A percentile compares a stretch with the other conserved stretches of the same genome.
phyloP scores from a whole-genome alignment of 2,329 filamentous ascomycete species.

The Colletotrichum sp. region DNA sequence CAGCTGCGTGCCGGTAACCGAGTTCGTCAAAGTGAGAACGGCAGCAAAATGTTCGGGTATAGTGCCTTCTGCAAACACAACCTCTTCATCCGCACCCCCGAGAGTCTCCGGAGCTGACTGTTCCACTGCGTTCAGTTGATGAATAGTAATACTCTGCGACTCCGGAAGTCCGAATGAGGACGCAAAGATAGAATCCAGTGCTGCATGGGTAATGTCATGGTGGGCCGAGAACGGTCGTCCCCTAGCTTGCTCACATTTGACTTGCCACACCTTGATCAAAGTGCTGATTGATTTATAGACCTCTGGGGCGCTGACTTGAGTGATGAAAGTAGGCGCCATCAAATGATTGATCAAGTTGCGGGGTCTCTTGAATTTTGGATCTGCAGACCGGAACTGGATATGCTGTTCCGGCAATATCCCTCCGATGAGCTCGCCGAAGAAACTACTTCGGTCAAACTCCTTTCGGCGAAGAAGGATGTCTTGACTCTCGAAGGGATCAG shows the following conservation, averaged over 20 bases:
- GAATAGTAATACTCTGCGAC: conserved; percentile 26
- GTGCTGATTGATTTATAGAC: conserved; percentile 26
- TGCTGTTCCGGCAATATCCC: conserved; percentile 38
- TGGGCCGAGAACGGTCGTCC: conserved; percentile 25
- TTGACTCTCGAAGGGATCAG: conserved; percentile 31
- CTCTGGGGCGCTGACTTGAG: conserved; percentile 33
- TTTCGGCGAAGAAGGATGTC: conserved; percentile 48
- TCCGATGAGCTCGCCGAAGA: conserved; percentile 34
- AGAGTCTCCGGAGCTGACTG: not conserved
- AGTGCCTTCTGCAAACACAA: not conserved
- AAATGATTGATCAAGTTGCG: conserved; percentile 39
- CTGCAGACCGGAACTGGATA: conserved; percentile 31
- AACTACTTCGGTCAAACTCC: conserved; percentile 47
- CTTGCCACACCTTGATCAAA: conserved; percentile 37
- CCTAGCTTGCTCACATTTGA: conserved; percentile 31
- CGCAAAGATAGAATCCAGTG: conserved; percentile 34
- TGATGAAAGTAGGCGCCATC: conserved; percentile 39
- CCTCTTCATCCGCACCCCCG: not conserved
- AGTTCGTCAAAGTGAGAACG: conserved; percentile 31
- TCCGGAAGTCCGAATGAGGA: conserved; percentile 30
- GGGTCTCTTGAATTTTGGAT: conserved; percentile 33
- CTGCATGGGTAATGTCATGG: conserved; percentile 30
- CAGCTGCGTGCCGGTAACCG: conserved; percentile 30
- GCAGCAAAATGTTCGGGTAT: conserved; percentile 28
- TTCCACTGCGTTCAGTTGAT: conserved; percentile 25